Percentiles rank a stretch among this genome's conserved stretches.
These are phyloP conservation scores for Aspergillus sclerotiicarbonarius DNA, from an alignment of 495 filamentous ascomycete genomes.

Conservation along the genomic window DNA sequence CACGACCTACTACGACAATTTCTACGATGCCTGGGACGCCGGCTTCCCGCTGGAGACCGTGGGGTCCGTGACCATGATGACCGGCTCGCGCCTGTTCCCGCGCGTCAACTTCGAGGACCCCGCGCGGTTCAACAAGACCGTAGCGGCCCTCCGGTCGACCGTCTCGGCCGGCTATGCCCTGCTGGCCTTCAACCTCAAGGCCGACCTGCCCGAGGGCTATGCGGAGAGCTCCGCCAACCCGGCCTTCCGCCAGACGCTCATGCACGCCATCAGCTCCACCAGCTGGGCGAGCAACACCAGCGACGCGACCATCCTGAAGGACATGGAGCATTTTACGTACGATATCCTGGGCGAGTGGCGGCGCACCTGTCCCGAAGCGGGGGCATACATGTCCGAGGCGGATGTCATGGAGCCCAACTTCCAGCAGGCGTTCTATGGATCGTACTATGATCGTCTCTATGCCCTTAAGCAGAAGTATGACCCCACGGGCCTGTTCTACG, in stretches of 20 bases:
- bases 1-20: conserved; percentile 49
- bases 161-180: conserved; percentile 41
- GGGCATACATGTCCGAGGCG: conserved; percentile 39
- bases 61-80: conserved; percentile 34
- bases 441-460: conserved; percentile 50
- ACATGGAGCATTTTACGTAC: conserved; percentile 32
- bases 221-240: conserved; percentile 49
- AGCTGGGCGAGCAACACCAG: conserved; percentile 22
- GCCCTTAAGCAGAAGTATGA: conserved; percentile 54
- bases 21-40: conserved; percentile 46
- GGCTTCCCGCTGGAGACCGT: conserved; percentile 49
- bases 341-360: conserved; percentile 52
- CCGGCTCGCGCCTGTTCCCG: conserved; percentile 53
- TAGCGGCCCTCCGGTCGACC: conserved; percentile 44
- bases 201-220: conserved; percentile 27
- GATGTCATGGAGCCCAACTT: conserved; percentile 64
- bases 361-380: conserved; percentile 33
- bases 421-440: conserved; percentile 61
- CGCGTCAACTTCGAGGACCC: conserved; percentile 42
- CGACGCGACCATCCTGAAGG: conserved; percentile 19
- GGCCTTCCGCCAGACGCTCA: conserved; percentile 51
- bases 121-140: conserved; percentile 38
- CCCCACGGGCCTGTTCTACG: conserved; percentile 55
- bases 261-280: conserved; percentile 51
- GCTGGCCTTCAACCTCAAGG: conserved; percentile 50